Conservation (phyloP, 129 eudicot genomes). For the Calendula officinalis region DNA sequence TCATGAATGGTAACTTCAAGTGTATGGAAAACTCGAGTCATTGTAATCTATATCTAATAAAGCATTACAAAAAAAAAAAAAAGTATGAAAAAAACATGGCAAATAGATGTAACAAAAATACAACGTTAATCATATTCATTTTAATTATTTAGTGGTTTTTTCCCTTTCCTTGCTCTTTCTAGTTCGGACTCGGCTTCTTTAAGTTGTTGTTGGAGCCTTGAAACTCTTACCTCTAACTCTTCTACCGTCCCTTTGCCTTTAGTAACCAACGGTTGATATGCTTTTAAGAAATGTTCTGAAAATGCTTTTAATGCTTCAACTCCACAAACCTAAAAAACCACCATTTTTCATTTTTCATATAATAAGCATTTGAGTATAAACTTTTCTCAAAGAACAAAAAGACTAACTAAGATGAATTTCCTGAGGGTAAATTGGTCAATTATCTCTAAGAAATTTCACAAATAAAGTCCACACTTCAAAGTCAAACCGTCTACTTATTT, state of each 20-base stretch:
- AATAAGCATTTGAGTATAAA: background rate
- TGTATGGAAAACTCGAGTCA: background rate
- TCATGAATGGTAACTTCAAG: background rate
- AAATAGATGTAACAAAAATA: slow-evolving; percentile 25
- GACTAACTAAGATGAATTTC: too few species aligned
- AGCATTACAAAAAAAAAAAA: background rate
- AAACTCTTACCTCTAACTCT: slow-evolving; percentile 70
- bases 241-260: slow-evolving; percentile 56
- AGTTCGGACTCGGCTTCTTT: slow-evolving; percentile 79
- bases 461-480: background rate
- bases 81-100: background rate
- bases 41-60: slow-evolving; percentile 11
- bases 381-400: background rate
- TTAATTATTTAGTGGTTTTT: slow-evolving; percentile 35
- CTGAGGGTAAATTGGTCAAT: slow-evolving; percentile 10
- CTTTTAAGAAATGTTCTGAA: slow-evolving; percentile 57
- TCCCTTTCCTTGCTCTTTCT: slow-evolving; percentile 72
- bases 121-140: slow-evolving; percentile 20
- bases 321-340: slow-evolving; percentile 64
- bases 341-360: background rate
- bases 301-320: slow-evolving; percentile 71
- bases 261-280: slow-evolving; percentile 49
- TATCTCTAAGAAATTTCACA: background rate
- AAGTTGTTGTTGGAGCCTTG: slow-evolving; percentile 57
- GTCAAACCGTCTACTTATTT: slow-evolving; percentile 1